Conservation (phyloP, 352 stramenopile genomes). For the Pythium brachiatum region DNA sequence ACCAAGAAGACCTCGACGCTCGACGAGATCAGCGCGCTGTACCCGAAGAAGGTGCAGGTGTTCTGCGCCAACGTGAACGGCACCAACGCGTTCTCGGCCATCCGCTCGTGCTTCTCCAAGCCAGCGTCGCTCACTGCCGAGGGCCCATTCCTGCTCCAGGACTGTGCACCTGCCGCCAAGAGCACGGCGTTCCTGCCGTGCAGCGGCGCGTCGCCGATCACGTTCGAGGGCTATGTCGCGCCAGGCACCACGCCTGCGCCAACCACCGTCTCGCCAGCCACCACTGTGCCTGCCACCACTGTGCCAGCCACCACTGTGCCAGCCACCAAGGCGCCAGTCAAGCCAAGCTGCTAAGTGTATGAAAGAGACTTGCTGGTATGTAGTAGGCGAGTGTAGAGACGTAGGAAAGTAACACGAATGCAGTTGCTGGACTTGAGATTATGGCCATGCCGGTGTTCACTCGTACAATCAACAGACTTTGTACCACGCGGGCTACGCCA, state of each 20-base stretch:
- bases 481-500: not conserved
- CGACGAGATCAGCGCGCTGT: slow-evolving; percentile 38
- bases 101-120: slow-evolving; percentile 62
- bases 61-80: slow-evolving; percentile 58
- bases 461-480: not conserved
- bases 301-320: slow-evolving; percentile 1
- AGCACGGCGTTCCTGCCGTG: slow-evolving; percentile 54
- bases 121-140: slow-evolving; percentile 30
- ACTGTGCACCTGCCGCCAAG: slow-evolving; percentile 42
- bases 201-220: slow-evolving; percentile 39
- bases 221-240: slow-evolving; percentile 42
- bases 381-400: no score
- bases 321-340: not conserved
- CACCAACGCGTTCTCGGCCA: slow-evolving; percentile 61
- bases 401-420: not conserved
- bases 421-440: slow-evolving; percentile 2
- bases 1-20: slow-evolving; percentile 20
- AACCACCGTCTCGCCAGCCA: not conserved
- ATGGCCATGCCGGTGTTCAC: not conserved
- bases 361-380: not conserved
- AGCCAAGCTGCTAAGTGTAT: slow-evolving; percentile 4
- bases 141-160: slow-evolving; percentile 45
- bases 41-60: slow-evolving; percentile 59
- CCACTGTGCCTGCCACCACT: slow-evolving; percentile 4
- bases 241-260: slow-evolving; percentile 22